Evolutionary conservation across 208 protist genomes (phyloP), one percentile per base, ranked within the genome.

Genomic region (Vickermania spadyakhi): DNA sequence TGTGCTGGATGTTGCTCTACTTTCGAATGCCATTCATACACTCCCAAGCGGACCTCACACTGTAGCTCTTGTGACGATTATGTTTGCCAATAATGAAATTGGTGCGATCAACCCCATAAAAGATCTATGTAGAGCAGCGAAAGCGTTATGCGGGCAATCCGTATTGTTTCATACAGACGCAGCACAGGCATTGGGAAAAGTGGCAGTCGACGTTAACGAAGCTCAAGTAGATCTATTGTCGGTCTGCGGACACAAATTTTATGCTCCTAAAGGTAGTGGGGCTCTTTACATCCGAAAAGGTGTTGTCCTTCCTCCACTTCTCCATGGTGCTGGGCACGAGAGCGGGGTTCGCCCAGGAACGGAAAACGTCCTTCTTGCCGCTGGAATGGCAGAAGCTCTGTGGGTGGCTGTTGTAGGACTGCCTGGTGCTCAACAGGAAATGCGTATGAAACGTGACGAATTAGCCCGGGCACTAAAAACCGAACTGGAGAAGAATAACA

Each of bases 171-270:
- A 98, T 79, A 96, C 77, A 1, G 97, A 99, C 66, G 94, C 94
- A 0, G 95, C 96, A 7, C 97, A 99, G 74, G 89, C 96, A 0
- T 58, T 98, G 7, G 98, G 98, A 31, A 99, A 99, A 73, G 92
- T 99, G 13, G 78, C 77, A 14, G 79, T 99, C 3, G 72, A 99
- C 77, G 94, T 99, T 0, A 49, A 13, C 5, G 72, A 82, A 3
- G 79, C 89, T 68, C 72, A 84, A 4, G 90, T 98, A 31, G 97
- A 99, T 79, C 60, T 98, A 0, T 69, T 99, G 31, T 98, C 96
- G 1, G 93, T 99, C 18, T 96, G 81, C 52, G 96, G 89, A 3
- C 98, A 99, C 75, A 99, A 99, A 70, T 86, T 99, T 29, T 98
- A 98, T 74, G 97, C 93, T 0, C 97, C 97, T 22, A 99, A 98